A percentile compares a stretch with the other conserved stretches of the same genome.
phyloP scores from a whole-genome alignment of 2,329 filamentous ascomycete species.

The Hortaea werneckii region DNA sequence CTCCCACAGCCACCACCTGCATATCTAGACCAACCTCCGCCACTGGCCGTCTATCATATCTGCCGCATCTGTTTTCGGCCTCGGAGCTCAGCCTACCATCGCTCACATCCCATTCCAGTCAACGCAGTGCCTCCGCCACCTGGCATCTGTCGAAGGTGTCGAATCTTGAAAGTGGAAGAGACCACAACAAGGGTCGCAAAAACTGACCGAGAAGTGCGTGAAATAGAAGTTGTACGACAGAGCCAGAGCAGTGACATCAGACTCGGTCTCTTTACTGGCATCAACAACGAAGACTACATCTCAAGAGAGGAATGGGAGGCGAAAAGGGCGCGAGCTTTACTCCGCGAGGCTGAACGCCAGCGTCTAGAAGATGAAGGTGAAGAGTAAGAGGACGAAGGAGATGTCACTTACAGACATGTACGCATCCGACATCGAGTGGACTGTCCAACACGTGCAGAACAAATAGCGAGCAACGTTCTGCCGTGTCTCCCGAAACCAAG shows the following conservation, averaged over 20 bases:
- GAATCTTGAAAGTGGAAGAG: constrained; percentile 13
- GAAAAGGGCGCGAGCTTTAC: not conserved
- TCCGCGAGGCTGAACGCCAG: not conserved
- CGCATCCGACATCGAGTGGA: constrained; percentile 4
- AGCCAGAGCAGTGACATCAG: constrained; percentile 18
- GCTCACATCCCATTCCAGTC: constrained; percentile 22
- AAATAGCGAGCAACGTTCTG: not conserved
- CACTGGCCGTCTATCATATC: constrained; percentile 24
- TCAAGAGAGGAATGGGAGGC: constrained; percentile 8
- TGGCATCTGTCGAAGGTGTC: constrained; percentile 26
- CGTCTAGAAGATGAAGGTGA: not conserved
- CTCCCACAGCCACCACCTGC: not conserved
- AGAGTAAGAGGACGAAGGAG: not conserved
- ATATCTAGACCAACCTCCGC: constrained; percentile 10
- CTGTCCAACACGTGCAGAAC: not conserved
- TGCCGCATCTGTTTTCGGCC: constrained; percentile 25
- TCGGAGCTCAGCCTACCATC: constrained; percentile 24
- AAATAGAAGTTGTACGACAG: constrained; percentile 13
- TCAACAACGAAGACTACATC: constrained; percentile 14
- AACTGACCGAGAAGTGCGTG: constrained; percentile 14
- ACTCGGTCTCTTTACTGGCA: constrained; percentile 16
- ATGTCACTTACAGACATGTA: constrained; percentile 9
- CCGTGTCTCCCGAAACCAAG: constrained; percentile 3
- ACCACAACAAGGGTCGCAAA: constrained; percentile 10
- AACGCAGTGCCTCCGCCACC: constrained; percentile 22